Evolutionary conservation across 2,329 filamentous ascomycete genomes (phyloP).

Genomic region (Cladosporium phlei): DNA sequence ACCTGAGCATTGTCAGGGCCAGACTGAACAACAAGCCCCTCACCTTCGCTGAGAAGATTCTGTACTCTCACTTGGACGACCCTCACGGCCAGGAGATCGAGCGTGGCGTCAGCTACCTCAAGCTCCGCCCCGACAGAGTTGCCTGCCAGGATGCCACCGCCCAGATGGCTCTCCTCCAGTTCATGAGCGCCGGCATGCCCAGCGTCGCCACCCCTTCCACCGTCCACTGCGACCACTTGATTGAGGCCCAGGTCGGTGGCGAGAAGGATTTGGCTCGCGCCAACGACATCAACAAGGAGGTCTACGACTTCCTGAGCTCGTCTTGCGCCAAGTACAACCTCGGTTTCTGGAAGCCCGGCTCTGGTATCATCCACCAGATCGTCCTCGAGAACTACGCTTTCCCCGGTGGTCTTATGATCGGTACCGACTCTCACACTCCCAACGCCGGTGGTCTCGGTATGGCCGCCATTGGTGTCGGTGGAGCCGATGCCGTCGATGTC

Average conservation of each 20-base stretch:
- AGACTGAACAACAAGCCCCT: slow-evolving; percentile 93
- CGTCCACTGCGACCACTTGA: slow-evolving; percentile 98
- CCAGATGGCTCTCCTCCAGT: slow-evolving; percentile 99
- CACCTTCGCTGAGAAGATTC: slow-evolving; percentile 95
- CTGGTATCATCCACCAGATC: slow-evolving; percentile 99
- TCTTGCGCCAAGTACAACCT: slow-evolving; percentile 99
- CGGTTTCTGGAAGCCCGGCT: slow-evolving; percentile 98
- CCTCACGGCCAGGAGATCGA: slow-evolving; percentile 94
- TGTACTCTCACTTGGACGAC: slow-evolving; percentile 98
- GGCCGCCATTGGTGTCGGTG: slow-evolving; percentile 88
- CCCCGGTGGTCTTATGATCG: slow-evolving; percentile 95
- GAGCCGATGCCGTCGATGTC: slow-evolving; percentile 96
- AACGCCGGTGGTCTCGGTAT: slow-evolving; percentile 96
- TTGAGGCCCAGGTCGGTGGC: slow-evolving; percentile 92
- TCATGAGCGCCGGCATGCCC: slow-evolving; percentile 98
- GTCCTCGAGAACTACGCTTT: slow-evolving; percentile 98
- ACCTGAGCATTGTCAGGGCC: slow-evolving; percentile 81
- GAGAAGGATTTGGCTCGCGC: slow-evolving; percentile 90
- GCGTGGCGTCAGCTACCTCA: slow-evolving; percentile 92
- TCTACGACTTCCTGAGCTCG: slow-evolving; percentile 92
- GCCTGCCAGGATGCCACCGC: slow-evolving; percentile 99
- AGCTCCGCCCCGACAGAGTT: slow-evolving; percentile 93
- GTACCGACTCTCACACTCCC: slow-evolving; percentile 95
- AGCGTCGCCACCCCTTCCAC: slow-evolving; percentile 90
- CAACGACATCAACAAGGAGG: slow-evolving; percentile 94